Conservation (phyloP, 1,139 yeast species). For the Groenewaldozyma auringiensis region DNA sequence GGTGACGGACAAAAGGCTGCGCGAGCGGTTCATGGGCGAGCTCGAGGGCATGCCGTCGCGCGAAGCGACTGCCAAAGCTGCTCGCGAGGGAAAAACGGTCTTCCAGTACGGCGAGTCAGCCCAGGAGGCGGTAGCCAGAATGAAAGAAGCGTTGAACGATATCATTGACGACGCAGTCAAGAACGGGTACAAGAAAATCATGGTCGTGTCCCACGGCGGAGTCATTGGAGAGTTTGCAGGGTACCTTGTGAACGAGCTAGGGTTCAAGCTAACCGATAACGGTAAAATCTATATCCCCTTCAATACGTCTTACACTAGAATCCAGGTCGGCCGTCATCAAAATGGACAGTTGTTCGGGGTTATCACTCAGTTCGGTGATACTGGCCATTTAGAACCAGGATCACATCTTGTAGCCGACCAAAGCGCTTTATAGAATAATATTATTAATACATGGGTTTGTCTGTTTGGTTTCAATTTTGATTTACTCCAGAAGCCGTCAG, state of each 20-base stretch:
- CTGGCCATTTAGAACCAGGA: slow-evolving; percentile 15
- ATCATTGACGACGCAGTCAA: slow-evolving; percentile 36
- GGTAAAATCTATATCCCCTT: slow-evolving; percentile 48
- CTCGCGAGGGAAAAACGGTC: slow-evolving; percentile 38
- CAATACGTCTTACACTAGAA: slow-evolving; percentile 63
- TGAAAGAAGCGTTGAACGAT: slow-evolving; percentile 42
- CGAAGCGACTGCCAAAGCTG: slow-evolving; percentile 58
- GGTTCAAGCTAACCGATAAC: slow-evolving; percentile 34
- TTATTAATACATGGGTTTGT: too few relatives aligned
- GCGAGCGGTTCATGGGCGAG: slow-evolving; percentile 78
- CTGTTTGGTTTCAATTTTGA: too few relatives aligned
- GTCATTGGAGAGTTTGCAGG: slow-evolving; percentile 55
- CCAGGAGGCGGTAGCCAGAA: slow-evolving; percentile 41
- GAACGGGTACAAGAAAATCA: slow-evolving; percentile 40
- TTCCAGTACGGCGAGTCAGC: slow-evolving; percentile 51
- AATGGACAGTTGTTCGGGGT: slow-evolving; percentile 11
- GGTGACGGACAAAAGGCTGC: slow-evolving; percentile 36
- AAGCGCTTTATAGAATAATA: slow-evolving; percentile 13
- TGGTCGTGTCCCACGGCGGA: slow-evolving; percentile 81
- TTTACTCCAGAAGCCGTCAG: too few relatives aligned
- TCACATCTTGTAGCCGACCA: slow-evolving; percentile 15
- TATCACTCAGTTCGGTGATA: slow-evolving; percentile 21
- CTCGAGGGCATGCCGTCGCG: slow-evolving; percentile 65
- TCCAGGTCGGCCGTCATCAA: slow-evolving; percentile 35
- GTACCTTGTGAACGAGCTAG: slow-evolving; percentile 36